phyloP scores from a whole-genome alignment of 306 rosid species.

The Bauhinia variegata region DNA sequence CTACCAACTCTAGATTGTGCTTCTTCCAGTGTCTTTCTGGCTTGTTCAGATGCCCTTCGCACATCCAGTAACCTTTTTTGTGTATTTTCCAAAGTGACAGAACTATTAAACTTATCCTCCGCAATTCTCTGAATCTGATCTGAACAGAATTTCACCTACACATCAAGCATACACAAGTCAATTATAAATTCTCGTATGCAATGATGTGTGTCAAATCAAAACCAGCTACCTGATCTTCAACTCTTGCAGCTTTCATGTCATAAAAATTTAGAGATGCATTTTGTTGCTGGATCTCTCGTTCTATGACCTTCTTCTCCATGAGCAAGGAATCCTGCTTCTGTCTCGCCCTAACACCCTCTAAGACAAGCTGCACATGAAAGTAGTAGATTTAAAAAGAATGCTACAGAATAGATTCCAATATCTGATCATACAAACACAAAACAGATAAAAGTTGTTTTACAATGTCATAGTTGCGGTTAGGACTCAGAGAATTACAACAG shows the following conservation, averaged over 20 bases:
- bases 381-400: background rate
- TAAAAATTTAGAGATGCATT: conserved; percentile 64
- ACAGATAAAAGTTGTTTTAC: too few species aligned
- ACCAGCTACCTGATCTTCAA: conserved; percentile 81
- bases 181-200: conserved; percentile 20
- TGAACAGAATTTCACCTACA: conserved; percentile 75
- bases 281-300: conserved; percentile 73
- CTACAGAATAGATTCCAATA: background rate
- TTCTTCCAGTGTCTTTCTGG: conserved; percentile 59
- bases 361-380: conserved; percentile 68
- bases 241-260: conserved; percentile 68
- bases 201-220: conserved; percentile 11
- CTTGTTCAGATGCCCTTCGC: conserved; percentile 65
- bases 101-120: conserved; percentile 62
- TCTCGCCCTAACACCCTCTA: conserved; percentile 80
- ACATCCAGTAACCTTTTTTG: conserved; percentile 70
- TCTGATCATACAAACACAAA: background rate
- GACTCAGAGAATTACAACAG: too few species aligned
- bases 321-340: conserved; percentile 66
- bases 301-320: conserved; percentile 63
- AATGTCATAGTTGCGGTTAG: too few species aligned
- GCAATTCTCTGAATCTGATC: conserved; percentile 66
- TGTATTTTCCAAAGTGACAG: conserved; percentile 56
- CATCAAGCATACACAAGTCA: conserved; percentile 35
- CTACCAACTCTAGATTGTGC: conserved; percentile 59